Base-by-base conservation (phyloP, 2,329 filamentous ascomycete genomes). In the Hysterium pulicare region DNA sequence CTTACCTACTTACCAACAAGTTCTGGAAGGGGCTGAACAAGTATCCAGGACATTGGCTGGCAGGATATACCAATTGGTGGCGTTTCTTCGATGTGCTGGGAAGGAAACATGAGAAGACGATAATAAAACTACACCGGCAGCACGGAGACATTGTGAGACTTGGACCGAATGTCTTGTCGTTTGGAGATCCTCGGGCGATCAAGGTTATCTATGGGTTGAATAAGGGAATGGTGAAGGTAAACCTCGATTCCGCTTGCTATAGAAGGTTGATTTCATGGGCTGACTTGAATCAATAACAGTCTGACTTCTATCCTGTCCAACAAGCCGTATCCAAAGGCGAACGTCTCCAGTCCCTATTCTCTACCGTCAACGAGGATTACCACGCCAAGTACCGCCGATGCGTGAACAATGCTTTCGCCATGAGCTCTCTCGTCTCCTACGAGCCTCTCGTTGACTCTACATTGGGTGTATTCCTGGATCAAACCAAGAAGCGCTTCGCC, bases 181-280 rank as follows among this genome's bases (percentile, higher is more conserved):
- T 93, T 56, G 78, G 84, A 2, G 78, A 88, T 50, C 86, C 87
- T 0, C 78, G 78, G 45, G 85, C 86, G 0, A 72, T 91, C 52
- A 87, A 86, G 66, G 71, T 73, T 9, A 90, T 93, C 33, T 94
- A 93, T 61, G 87, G 87, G 0, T 67, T 91, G 33, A 91, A 90
- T 62, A 90, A 90, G 65, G 86, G 86, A 0, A 86, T 89, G 53
- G 70, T 78, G 36, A 93, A 93, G 78, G 86, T 86, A 65, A 36
- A 63, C 47, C 24, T 28, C n/a, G 13, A 21, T n/a, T 19, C 15
- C 15, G 16, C 17, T 5, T 5, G 26, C 20, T 13, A 8, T 30
- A 33, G n/a, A 22, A 36, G n/a, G 21, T 33, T 30, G 5, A 43
- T 42, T 10, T 26, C 5, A 16, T 23, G 24, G 5, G 28, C 35